phyloP scores from a whole-genome alignment of 805 yeast species.

The Naumovozyma dairenensis region DNA sequence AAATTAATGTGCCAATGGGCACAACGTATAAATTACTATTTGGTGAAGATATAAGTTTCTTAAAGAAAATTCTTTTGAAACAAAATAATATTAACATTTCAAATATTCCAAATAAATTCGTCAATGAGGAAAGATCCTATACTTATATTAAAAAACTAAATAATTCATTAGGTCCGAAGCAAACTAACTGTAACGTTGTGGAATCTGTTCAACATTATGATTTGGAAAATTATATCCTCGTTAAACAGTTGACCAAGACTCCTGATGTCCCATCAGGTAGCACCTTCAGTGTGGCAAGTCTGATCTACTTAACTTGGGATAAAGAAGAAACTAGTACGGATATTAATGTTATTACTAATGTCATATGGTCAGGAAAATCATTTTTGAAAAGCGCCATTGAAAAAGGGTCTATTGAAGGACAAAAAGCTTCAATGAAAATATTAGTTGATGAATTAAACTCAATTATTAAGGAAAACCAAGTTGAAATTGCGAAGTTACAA shows the following conservation, averaged over 20 bases:
- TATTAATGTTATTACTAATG: conserved; percentile 44
- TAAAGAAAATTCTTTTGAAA: conserved; percentile 37
- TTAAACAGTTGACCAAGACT: conserved; percentile 46
- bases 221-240: conserved; percentile 33
- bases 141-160: conserved; percentile 49
- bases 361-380: conserved; percentile 66
- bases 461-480: too few species aligned
- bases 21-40: conserved; percentile 47
- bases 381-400: conserved; percentile 73
- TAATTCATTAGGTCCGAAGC: conserved; percentile 63
- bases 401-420: conserved; percentile 68
- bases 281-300: conserved; percentile 53
- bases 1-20: conserved; percentile 59
- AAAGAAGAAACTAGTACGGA: conserved; percentile 43
- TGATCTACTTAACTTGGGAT: conserved; percentile 54
- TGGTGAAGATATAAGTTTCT: conserved; percentile 47
- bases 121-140: conserved; percentile 36
- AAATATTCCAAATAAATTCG: conserved; percentile 36
- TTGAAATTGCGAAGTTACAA: conserved; percentile 12
- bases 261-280: conserved; percentile 75
- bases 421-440: conserved; percentile 43
- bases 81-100: conserved; percentile 57
- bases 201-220: conserved; percentile 46
- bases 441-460: conserved; percentile 35
- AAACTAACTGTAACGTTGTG: conserved; percentile 50